These are phyloP conservation scores for Fonsecaea monophora DNA, from an alignment of 2,329 filamentous ascomycete species.

Conservation along the genomic window DNA sequence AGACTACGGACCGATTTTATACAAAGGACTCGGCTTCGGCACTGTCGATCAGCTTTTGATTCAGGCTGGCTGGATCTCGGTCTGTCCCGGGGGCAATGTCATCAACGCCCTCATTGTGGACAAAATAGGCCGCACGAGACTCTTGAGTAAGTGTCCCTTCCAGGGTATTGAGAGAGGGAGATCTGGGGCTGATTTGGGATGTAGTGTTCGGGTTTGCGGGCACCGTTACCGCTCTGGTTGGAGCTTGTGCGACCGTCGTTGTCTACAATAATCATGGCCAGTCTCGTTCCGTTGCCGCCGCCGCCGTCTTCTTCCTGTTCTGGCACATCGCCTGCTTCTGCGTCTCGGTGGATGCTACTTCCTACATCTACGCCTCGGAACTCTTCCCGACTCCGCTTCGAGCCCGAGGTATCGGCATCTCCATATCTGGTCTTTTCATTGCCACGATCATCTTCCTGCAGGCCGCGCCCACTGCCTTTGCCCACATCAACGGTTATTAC, in stretches of 20 bases:
- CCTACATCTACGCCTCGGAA: constrained; percentile 21
- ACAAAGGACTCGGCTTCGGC: constrained; percentile 20
- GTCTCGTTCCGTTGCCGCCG: constrained; percentile 54
- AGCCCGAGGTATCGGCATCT: constrained; percentile 19
- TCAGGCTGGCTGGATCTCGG: constrained; percentile 22
- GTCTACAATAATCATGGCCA: constrained; percentile 54
- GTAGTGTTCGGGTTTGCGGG: constrained; percentile 46
- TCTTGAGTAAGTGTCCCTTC: constrained; percentile 30
- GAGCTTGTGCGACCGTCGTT: constrained; percentile 53
- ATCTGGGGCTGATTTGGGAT: background rate
- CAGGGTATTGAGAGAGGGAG: background rate
- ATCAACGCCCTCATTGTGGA: constrained; percentile 47
- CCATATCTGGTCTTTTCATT: constrained; percentile 24
- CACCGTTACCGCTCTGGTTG: constrained; percentile 44
- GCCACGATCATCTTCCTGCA: constrained; percentile 30
- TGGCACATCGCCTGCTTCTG: constrained; percentile 50
- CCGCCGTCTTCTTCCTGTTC: constrained; percentile 50
- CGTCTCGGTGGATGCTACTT: constrained; percentile 45
- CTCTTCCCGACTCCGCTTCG: constrained; percentile 24
- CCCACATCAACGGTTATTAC: constrained; percentile 44
- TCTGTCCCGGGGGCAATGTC: constrained; percentile 19
- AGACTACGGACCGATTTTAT: constrained; percentile 30
- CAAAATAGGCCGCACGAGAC: constrained; percentile 43
- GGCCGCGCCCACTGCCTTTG: constrained; percentile 39
- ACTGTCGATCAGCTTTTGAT: constrained; percentile 20